Evolutionary conservation across 495 filamentous ascomycete genomes (phyloP).

Genomic region (Aspergillus egyptiacus): DNA sequence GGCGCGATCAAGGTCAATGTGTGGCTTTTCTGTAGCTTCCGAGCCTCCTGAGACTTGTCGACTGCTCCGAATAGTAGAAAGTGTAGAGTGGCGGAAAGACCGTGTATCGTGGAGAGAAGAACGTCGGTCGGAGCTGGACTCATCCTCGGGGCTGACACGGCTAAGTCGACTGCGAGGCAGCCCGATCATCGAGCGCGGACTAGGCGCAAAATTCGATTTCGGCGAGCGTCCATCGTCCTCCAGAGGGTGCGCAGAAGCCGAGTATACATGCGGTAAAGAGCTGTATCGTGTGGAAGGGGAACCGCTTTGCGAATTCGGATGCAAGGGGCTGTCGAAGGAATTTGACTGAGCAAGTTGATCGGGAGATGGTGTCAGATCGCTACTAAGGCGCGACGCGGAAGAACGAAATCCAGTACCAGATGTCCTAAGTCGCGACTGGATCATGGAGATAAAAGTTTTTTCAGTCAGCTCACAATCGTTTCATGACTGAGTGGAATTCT

Average conservation of each 20-base stretch:
- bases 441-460: slow-evolving; percentile 8
- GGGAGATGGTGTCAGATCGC: slow-evolving; percentile 38
- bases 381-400: slow-evolving; percentile 28
- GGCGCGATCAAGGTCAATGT: slow-evolving; percentile 44
- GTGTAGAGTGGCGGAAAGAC: slow-evolving; percentile 47
- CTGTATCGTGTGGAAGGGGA: slow-evolving; percentile 35
- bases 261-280: slow-evolving; percentile 32
- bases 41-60: slow-evolving; percentile 45
- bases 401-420: slow-evolving; percentile 36
- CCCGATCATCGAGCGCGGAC: slow-evolving; percentile 42
- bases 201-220: slow-evolving; percentile 32
- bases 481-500: not conserved
- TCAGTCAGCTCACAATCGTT: slow-evolving; percentile 14
- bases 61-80: slow-evolving; percentile 47
- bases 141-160: slow-evolving; percentile 37
- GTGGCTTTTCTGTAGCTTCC: slow-evolving; percentile 37
- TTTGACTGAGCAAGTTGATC: slow-evolving; percentile 32
- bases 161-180: slow-evolving; percentile 35
- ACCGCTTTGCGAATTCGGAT: slow-evolving; percentile 29
- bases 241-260: slow-evolving; percentile 46
- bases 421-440: slow-evolving; percentile 41
- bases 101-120: slow-evolving; percentile 42
- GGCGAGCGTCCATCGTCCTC: slow-evolving; percentile 41
- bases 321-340: slow-evolving; percentile 41
- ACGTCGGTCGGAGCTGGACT: slow-evolving; percentile 38